Evolutionary conservation across 1,284 basidiomycete genomes (phyloP).

Genomic region (Volvariella surrecta): DNA sequence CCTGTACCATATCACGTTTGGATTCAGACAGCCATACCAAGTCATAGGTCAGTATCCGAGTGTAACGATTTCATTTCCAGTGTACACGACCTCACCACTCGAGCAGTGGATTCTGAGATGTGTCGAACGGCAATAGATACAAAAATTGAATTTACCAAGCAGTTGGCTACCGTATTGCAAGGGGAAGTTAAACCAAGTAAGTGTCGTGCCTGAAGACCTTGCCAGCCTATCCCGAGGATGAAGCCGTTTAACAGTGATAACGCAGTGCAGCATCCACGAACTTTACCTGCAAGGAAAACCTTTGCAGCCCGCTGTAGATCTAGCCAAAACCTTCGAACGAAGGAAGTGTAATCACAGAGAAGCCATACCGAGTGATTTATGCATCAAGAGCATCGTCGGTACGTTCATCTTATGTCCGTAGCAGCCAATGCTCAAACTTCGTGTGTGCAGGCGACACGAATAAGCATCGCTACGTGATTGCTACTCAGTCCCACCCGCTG

Average conservation of each 20-base stretch:
- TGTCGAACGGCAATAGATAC: constrained; percentile 61
- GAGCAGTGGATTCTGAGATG: constrained; percentile 78
- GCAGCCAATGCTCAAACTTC: too few relatives aligned
- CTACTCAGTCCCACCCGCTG: constrained; percentile 68
- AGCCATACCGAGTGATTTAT: constrained; percentile 76
- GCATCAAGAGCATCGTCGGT: constrained; percentile 80
- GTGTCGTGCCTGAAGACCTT: constrained; percentile 22
- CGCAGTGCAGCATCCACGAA: constrained; percentile 90
- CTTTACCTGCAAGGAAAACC: constrained; percentile 74
- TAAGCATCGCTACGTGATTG: constrained; percentile 85
- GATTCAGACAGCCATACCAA: constrained; percentile 89
- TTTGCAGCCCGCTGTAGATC: constrained; percentile 68
- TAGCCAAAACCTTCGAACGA: constrained; percentile 90
- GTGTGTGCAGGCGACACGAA: constrained; percentile 72
- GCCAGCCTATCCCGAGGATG: constrained; percentile 18
- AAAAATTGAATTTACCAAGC: constrained; percentile 70
- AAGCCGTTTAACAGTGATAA: constrained; percentile 77
- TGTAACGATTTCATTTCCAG: not conserved
- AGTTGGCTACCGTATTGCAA: constrained; percentile 69
- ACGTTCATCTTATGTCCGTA: constrained; percentile 25
- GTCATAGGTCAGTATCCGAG: constrained; percentile 52
- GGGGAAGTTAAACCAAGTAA: constrained; percentile 84
- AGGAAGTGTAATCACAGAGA: constrained; percentile 92
- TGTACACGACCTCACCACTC: constrained; percentile 6
- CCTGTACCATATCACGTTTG: constrained; percentile 77